phyloP scores from a whole-genome alignment of 2,329 filamentous ascomycete species.

The Pestalotiopsis sp. region DNA sequence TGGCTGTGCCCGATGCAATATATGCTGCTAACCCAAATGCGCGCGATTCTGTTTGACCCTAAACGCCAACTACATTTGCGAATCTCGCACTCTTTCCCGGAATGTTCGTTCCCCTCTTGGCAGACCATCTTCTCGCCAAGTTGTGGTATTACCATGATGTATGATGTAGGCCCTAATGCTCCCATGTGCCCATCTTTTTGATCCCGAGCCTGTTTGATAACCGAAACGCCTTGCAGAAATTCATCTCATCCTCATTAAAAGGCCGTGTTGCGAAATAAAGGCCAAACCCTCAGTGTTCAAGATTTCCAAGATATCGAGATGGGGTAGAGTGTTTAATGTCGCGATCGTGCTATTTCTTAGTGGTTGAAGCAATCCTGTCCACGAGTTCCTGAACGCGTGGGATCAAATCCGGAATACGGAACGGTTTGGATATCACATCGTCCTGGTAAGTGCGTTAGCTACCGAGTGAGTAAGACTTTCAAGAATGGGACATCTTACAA shows the following conservation, averaged over 20 bases:
- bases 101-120: background rate
- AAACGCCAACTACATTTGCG: background rate
- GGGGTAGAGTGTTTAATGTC: background rate
- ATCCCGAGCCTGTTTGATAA: background rate
- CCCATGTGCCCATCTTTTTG: background rate
- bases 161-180: background rate
- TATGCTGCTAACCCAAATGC: background rate
- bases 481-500: constrained; percentile 51
- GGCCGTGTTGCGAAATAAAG: background rate
- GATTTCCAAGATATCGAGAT: background rate
- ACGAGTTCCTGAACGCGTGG: constrained; percentile 64
- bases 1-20: background rate
- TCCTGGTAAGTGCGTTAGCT: constrained; percentile 46
- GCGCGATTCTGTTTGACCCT: background rate
- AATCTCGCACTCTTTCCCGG: background rate
- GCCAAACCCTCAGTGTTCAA: background rate
- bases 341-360: background rate
- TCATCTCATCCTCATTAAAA: background rate
- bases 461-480: background rate
- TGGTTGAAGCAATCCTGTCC: constrained; percentile 9
- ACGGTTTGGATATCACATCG: constrained; percentile 78
- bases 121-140: background rate
- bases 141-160: background rate
- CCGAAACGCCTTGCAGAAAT: background rate
- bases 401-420: constrained; percentile 70